phyloP scores from a whole-genome alignment of 2,329 filamentous ascomycete genomes.

The Fusarium tjaetaba region DNA sequence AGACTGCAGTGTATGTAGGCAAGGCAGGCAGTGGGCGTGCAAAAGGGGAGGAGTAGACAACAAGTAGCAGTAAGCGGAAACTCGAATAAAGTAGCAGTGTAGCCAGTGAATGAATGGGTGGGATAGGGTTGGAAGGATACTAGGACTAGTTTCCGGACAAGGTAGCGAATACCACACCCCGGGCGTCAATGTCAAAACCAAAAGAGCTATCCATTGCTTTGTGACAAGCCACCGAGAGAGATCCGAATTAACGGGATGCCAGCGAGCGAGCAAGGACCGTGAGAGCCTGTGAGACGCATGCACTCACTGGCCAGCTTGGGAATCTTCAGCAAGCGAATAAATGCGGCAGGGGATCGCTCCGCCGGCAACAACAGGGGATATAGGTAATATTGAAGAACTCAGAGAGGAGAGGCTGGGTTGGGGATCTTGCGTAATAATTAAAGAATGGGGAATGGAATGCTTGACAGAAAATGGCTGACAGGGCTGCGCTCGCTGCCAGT shows the following conservation, averaged over 20 bases:
- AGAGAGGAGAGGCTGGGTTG: constrained; percentile 16
- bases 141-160: constrained; percentile 27
- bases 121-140: constrained; percentile 17
- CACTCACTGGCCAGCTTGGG: constrained; percentile 21
- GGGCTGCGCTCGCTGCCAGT: constrained; percentile 26
- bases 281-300: constrained; percentile 22
- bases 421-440: constrained; percentile 30
- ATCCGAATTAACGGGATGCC: constrained; percentile 30
- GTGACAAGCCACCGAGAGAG: constrained; percentile 39
- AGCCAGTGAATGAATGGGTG: constrained; percentile 26
- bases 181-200: constrained; percentile 23
- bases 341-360: constrained; percentile 18
- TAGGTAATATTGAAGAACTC: constrained; percentile 4
- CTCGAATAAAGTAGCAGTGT: constrained; percentile 21
- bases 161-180: constrained; percentile 23
- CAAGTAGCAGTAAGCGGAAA: constrained; percentile 28
- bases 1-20: constrained; percentile 17
- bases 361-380: constrained; percentile 18
- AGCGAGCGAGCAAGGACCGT: constrained; percentile 9
- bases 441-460: constrained; percentile 37
- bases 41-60: constrained; percentile 27
- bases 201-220: constrained; percentile 39
- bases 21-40: constrained; percentile 21
- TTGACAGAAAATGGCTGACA: constrained; percentile 21
- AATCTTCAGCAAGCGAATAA: constrained; percentile 17